Conservation (phyloP, 108 stramenopile species). For the Stephanodiscus minutulus region DNA sequence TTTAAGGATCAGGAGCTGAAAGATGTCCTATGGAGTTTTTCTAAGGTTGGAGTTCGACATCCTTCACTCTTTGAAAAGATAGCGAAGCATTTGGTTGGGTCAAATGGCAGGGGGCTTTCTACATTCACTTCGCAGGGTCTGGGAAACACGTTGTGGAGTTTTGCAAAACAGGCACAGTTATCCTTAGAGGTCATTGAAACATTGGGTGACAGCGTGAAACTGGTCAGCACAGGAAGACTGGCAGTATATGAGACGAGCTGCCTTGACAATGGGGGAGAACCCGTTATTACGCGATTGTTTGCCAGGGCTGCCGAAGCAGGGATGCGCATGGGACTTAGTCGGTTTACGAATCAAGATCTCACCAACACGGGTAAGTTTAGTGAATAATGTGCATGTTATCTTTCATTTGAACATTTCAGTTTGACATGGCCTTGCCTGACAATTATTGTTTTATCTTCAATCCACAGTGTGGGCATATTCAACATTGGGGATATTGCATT, state of each 20-base stretch:
- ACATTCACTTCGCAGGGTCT: slow-evolving; percentile 77
- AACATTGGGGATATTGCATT: slow-evolving; percentile 68
- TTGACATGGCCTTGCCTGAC: too few species aligned
- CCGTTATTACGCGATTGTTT: slow-evolving; percentile 62
- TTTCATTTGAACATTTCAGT: too few species aligned
- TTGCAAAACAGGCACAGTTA: slow-evolving; percentile 77
- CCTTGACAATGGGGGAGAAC: slow-evolving; percentile 72
- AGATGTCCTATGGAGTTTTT: slow-evolving; percentile 80
- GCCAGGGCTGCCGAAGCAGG: slow-evolving; percentile 57
- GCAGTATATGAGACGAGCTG: slow-evolving; percentile 73
- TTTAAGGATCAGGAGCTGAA: slow-evolving; percentile 87
- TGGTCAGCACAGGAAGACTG: slow-evolving; percentile 61
- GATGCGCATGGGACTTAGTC: slow-evolving; percentile 47
- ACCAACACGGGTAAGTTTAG: too few species aligned
- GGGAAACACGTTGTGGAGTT: slow-evolving; percentile 63
- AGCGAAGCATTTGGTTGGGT: slow-evolving; percentile 64
- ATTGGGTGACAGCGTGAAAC: slow-evolving; percentile 35
- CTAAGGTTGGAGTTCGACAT: slow-evolving; percentile 72
- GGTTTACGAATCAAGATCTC: slow-evolving; percentile 73
- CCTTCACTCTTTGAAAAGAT: slow-evolving; percentile 68
- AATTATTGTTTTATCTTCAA: too few species aligned
- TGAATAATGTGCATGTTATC: too few species aligned
- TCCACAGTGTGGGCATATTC: slow-evolving; percentile 82
- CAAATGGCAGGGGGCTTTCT: slow-evolving; percentile 55
- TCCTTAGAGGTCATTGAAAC: slow-evolving; percentile 56